Base-by-base conservation (phyloP, 208 protist species). In the Naegleria fowleri region DNA sequence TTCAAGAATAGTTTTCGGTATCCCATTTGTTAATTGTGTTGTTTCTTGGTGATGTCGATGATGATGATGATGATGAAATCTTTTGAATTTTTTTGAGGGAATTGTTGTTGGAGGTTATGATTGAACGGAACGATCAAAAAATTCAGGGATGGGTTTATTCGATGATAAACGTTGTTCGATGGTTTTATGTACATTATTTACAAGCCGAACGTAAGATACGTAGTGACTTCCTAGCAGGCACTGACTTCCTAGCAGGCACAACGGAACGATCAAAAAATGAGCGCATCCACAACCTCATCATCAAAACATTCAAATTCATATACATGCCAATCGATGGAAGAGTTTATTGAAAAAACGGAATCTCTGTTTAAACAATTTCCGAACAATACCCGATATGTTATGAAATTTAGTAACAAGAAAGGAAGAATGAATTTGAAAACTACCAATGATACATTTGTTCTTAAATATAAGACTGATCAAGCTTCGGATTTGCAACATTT, bases 401-500 rank as follows among this genome's bases (percentile, higher is more conserved):
- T 79, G 67, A 79, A 79, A 79, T 79, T 79, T 79, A 79, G 67
- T 79, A 79, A 79, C 36, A 79, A 79, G 29, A 79, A 79, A 36
- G 29, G 29, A 36, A 79, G 25, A 79, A 36, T 79, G 67, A 36
- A 13, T 33, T 79, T 79, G 25, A 79, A 36, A 79, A 79, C 67
- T 13, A 79, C 67, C 9, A 79, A 79, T 79, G 67, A 79, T 33
- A 36, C 16, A 2, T 79, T 36, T 79, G 67, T 79, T 36, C 6
- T 79, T 36, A 79, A 79, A 79, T 79, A 79, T 79, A 36, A 33
- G 7, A 79, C 67, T 13, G 67, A 79, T 79, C 16, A 79, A 36
- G 67, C 16, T 15, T 36, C 29, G 6, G 67, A 79, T 79, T 79
- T 79, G 9, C 29, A 36, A 36, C 67, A 79, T 79, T 33, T 79